phyloP scores from a whole-genome alignment of 805 yeast species.

The Ogataea trehaloabstinens region DNA sequence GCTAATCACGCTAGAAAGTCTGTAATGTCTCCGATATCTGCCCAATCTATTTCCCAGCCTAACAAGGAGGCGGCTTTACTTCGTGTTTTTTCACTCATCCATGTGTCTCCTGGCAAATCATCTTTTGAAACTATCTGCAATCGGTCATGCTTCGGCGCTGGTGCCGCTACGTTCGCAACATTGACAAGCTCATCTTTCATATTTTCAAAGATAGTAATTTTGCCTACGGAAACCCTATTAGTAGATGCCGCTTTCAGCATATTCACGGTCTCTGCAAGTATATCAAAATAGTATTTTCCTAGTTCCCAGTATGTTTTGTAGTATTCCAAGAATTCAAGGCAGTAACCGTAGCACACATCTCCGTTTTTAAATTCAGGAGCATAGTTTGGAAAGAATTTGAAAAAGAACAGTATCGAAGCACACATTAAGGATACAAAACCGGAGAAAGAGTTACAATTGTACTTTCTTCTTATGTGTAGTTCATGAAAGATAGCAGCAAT shows the following conservation, averaged over 20 bases:
- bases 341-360: slow-evolving; percentile 8
- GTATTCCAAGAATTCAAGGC: slow-evolving; percentile 7
- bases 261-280: slow-evolving; percentile 10
- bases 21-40: slow-evolving; percentile 3
- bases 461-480: slow-evolving; percentile 4
- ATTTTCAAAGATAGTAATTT: slow-evolving; percentile 15
- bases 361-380: slow-evolving; percentile 13
- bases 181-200: slow-evolving; percentile 18
- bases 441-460: slow-evolving; percentile 12
- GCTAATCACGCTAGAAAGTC: background rate
- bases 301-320: slow-evolving; percentile 17
- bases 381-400: slow-evolving; percentile 14
- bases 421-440: slow-evolving; percentile 15
- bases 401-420: slow-evolving; percentile 15
- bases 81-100: slow-evolving; percentile 3
- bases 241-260: slow-evolving; percentile 15
- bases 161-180: slow-evolving; percentile 18
- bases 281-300: slow-evolving; percentile 13
- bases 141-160: slow-evolving; percentile 12
- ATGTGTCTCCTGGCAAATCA: background rate
- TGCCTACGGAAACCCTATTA: slow-evolving; percentile 9
- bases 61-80: slow-evolving; percentile 7
- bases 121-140: slow-evolving; percentile 6
- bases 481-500: slow-evolving; percentile 9
- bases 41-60: slow-evolving; percentile 12